Base-by-base conservation (phyloP, 345 rosid genomes). In the Populus ilicifolia region DNA sequence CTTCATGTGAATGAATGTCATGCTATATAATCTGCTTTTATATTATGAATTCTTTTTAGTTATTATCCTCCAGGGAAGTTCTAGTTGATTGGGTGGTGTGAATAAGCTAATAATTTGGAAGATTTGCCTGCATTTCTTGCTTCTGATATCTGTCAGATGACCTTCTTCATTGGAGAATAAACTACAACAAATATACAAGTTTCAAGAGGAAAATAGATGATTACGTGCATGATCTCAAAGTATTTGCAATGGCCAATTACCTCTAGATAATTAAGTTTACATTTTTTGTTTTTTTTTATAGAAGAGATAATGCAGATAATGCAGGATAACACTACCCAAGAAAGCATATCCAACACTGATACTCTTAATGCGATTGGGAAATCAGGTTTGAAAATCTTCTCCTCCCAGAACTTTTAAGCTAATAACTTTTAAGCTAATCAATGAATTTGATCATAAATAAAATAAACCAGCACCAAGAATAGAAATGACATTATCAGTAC, bases 311-410 rank as follows among this genome's bases (percentile, higher is more conserved):
- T 30, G 33, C 33, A 30, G 72, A 93, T 96, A 54, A 83, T 89
- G 72, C 98, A 89, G 64, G 95, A 92, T 82, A 84, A 75, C 78
- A 81, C 83, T 43, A 94, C 93, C 61, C 88, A 86, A 59, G 99
- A 98, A 38, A 77, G 82, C 88, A 91, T 96, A 76, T 87, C 97
- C 33, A 64, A 80, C 72, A 75, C 90, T 66, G 90, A 86, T 64
- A 98, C 92, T 64, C 94, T 93, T 68, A 90, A 96, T 84, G 76
- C 91, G 75, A 73, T 76, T 93, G 73, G 98, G 91, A 83, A 87
- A 76, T 85, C 98, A 91, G 97, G 99, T 96, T 2, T 81, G 72
- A 64, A 66, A 63, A 36, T 62, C 69, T 86, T 75, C 63, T 64
- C 30, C 64, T 76, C 8, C 30, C 20, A 29, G 29, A n/a, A 36